These are phyloP conservation scores for Volvox africanus DNA, from an alignment of 139 green algal genomes.

Conservation along the genomic window DNA sequence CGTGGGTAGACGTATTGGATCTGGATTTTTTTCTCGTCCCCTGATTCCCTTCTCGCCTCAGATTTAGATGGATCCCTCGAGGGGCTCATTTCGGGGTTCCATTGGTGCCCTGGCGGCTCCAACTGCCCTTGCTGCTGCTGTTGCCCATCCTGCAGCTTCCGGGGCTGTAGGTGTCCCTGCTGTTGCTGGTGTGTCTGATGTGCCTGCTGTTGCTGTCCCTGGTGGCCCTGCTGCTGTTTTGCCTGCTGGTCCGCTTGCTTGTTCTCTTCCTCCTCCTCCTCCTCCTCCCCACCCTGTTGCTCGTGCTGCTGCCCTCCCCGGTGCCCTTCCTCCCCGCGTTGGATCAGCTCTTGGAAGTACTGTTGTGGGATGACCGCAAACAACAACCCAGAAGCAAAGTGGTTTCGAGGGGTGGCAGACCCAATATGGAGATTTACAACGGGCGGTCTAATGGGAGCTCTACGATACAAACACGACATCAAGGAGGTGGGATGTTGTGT, in stretches of 20 bases:
- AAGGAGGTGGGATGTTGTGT: too few relatives aligned
- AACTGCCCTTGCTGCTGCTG: too few relatives aligned
- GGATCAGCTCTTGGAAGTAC: constrained; percentile 11
- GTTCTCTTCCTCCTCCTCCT: background rate
- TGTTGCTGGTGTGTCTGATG: background rate
- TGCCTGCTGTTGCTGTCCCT: background rate
- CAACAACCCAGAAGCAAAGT: background rate
- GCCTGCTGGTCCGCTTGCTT: background rate
- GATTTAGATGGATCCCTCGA: too few relatives aligned
- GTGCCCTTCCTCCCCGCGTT: background rate
- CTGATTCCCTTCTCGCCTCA: too few relatives aligned
- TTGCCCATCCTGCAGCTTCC: too few relatives aligned
- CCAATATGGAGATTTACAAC: background rate
- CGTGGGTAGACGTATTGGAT: too few relatives aligned
- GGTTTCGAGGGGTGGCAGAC: background rate
- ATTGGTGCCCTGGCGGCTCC: too few relatives aligned
- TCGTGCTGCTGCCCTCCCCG: background rate
- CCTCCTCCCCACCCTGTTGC: background rate
- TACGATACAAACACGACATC: too few relatives aligned
- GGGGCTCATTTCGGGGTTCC: too few relatives aligned
- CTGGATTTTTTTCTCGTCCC: too few relatives aligned
- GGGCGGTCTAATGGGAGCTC: background rate
- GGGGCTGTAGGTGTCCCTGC: background rate
- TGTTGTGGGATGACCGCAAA: background rate
- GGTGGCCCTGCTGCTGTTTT: background rate